Evolutionary conservation across 257 asterid genomes (phyloP), one percentile per base, ranked within the genome.

Genomic region (Nicotiana noctiflora): DNA sequence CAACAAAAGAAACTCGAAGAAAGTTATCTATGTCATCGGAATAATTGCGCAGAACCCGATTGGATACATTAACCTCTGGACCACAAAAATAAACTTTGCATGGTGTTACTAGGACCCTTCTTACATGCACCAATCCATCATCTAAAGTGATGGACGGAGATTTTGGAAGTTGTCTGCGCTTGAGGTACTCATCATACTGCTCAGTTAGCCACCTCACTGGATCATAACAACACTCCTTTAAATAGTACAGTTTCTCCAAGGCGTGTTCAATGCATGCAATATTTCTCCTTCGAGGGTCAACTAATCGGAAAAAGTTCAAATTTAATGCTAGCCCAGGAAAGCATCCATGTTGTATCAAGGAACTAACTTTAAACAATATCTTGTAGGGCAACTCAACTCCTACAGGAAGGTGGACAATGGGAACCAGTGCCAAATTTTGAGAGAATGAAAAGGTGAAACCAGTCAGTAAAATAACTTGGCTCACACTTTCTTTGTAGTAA

Each of bases 91-190:
- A 95, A 29, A 93, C 97, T 85, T 81, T 90, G 83, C 86, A 85
- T 14, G 99, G 99, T 17, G 99, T 95, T 75, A 95, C 91, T 87
- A 91, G 94, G 80, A 93, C 97, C 87, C 99, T 86, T 61, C 88
- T 94, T 46, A 95, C 87, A 12, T 93, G 92, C 18, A 95, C 94
- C 84, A 95, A 82, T 51, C 98, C 98, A 23, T 84, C 92, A 56
- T 93, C 93, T 74, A 95, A 86, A 75, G 75, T 62, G 60, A 95
- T 83, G 14, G 87, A n/a, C 29, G 98, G 91, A 75, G 93, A 85
- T 53, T 89, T 91, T 2, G 98, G 98, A 14, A 57, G 85, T 80
- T 77, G 90, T 72, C 34, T 84, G 10, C 25, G 78, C 12, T 62
- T 84, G n/a, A 7, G 74, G 59, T 92, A 92, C 70, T 83, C 89